A percentile compares a stretch with the other conserved stretches of the same genome.
These are phyloP conservation scores for Capronia coronata DNA, from an alignment of 2,329 filamentous ascomycete genomes.

Conservation along the genomic window DNA sequence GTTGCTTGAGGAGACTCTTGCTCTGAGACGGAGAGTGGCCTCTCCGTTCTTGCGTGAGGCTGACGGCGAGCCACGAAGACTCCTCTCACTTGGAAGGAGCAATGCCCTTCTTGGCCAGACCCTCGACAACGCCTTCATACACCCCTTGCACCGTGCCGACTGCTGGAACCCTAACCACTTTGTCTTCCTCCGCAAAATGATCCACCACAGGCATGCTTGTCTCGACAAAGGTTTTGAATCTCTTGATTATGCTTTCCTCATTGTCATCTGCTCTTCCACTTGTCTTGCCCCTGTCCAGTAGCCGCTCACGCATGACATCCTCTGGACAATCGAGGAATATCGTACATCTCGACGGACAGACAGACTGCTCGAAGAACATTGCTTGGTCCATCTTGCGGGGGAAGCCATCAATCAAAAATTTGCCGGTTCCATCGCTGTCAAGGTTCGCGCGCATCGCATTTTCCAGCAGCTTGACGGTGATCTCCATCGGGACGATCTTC, in stretches of 20 bases:
- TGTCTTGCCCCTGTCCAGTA: constrained; percentile 87
- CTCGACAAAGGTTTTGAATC: constrained; percentile 88
- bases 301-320: constrained; percentile 72
- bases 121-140: constrained; percentile 49
- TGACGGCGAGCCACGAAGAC: too few relatives aligned
- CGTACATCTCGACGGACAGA: constrained; percentile 76
- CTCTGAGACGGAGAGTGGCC: too few relatives aligned
- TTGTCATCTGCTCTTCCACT: constrained; percentile 91
- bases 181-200: constrained; percentile 67
- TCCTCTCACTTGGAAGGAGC: constrained; percentile 16
- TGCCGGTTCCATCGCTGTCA: constrained; percentile 50
- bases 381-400: constrained; percentile 97
- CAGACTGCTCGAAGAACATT: constrained; percentile 80
- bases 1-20: too few relatives aligned
- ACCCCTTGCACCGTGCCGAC: constrained; percentile 60
- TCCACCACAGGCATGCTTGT: constrained; percentile 97
- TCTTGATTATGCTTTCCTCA: constrained; percentile 88
- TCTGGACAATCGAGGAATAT: constrained; percentile 94
- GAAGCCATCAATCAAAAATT: constrained; percentile 78
- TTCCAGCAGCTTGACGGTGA: constrained; percentile 86
- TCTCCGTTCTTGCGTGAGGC: too few relatives aligned
- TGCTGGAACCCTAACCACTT: constrained; percentile 74
- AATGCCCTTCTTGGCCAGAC: constrained; percentile 41
- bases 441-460: constrained; percentile 80
- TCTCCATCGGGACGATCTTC: constrained; percentile 96